Evolutionary conservation across 345 rosid species (phyloP).

Genomic region (Bruguiera gymnorhiza): DNA sequence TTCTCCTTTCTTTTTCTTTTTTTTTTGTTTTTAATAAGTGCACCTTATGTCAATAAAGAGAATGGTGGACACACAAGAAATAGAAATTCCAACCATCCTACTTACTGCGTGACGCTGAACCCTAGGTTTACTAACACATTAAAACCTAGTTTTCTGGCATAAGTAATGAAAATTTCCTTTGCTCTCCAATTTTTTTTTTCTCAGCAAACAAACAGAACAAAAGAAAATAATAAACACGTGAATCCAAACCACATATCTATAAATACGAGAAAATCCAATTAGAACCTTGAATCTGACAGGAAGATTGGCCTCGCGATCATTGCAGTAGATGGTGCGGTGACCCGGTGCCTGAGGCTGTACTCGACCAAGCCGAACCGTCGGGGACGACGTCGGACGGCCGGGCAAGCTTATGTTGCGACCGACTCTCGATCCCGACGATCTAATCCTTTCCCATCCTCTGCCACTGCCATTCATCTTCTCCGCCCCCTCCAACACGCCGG

Average conservation of each 20-base stretch:
- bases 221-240: not conserved
- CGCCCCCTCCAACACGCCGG: not conserved
- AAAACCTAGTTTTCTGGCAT: too few species aligned
- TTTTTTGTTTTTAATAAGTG: too few species aligned
- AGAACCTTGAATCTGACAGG: constrained; percentile 76
- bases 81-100: too few species aligned
- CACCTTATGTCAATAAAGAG: too few species aligned
- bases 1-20: too few species aligned
- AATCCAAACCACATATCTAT: not conserved
- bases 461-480: constrained; percentile 50
- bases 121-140: too few species aligned
- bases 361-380: constrained; percentile 83
- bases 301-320: constrained; percentile 89
- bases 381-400: constrained; percentile 40
- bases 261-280: not conserved
- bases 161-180: too few species aligned
- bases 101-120: too few species aligned
- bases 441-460: constrained; percentile 58
- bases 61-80: too few species aligned
- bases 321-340: constrained; percentile 84
- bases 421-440: constrained; percentile 49
- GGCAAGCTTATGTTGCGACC: constrained; percentile 38
- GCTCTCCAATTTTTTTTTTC: not conserved
- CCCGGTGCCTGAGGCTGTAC: constrained; percentile 98
- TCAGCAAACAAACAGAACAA: not conserved